These are phyloP conservation scores for Podospora tetraspora DNA, from an alignment of 495 filamentous ascomycete genomes.

Conservation along the genomic window DNA sequence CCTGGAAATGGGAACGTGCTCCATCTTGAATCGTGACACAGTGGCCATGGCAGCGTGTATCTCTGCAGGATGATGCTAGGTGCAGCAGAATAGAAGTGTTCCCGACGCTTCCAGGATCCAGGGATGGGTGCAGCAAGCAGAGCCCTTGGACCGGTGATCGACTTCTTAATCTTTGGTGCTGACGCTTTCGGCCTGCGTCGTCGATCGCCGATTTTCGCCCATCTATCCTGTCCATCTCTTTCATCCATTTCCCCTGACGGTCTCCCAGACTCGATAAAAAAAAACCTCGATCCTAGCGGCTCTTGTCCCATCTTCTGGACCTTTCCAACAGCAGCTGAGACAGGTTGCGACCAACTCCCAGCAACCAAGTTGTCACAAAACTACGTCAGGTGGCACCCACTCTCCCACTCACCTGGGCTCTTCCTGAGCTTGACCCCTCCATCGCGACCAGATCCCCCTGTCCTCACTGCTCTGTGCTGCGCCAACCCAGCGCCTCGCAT, in stretches of 20 bases:
- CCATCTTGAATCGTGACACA: neutral
- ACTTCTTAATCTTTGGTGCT: neutral
- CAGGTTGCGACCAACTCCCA: neutral
- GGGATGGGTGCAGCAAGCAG: neutral
- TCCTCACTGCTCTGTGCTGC: neutral
- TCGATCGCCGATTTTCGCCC: neutral
- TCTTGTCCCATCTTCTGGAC: neutral
- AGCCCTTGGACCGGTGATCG: neutral
- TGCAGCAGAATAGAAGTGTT: neutral
- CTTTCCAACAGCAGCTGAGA: neutral
- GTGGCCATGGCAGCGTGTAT: neutral
- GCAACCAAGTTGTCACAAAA: neutral
- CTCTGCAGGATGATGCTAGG: neutral
- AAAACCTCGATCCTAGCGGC: neutral
- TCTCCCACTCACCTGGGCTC: neutral
- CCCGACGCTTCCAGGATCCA: neutral
- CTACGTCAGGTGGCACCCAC: slow-evolving; percentile 12
- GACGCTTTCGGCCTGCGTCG: neutral
- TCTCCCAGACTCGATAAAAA: neutral
- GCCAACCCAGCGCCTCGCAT: neutral
- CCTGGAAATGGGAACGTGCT: neutral
- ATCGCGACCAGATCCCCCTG: neutral
- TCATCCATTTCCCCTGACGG: neutral
- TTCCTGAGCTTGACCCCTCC: neutral
- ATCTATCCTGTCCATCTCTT: neutral